These are phyloP conservation scores for Fusarium concolor DNA, from an alignment of 2,329 filamentous ascomycete species.

Conservation along the genomic window DNA sequence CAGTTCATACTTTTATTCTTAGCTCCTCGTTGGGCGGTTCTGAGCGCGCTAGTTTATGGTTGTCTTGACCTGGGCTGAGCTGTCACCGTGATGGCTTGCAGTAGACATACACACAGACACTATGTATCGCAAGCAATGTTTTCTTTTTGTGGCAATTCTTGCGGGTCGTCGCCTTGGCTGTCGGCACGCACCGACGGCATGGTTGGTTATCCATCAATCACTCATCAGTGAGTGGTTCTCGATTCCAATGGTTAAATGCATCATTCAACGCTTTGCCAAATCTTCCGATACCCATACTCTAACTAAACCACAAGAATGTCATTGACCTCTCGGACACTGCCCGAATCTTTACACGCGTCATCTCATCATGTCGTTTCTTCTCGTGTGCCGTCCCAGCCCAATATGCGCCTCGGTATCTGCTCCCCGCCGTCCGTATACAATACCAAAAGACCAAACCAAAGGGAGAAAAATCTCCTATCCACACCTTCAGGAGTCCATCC, in stretches of 20 bases:
- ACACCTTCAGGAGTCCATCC: conserved; percentile 11
- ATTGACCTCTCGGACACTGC: conserved; percentile 32
- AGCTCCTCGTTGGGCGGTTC: conserved; percentile 15
- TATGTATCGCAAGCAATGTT: background rate
- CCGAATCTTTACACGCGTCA: conserved; percentile 30
- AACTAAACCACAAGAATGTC: background rate
- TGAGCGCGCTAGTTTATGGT: conserved; percentile 34
- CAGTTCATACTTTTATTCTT: background rate
- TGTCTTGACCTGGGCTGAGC: conserved; percentile 32
- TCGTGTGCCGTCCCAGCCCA: conserved; percentile 1
- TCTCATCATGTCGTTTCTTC: conserved; percentile 14
- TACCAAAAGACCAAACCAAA: conserved; percentile 11
- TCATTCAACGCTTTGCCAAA: conserved; percentile 14
- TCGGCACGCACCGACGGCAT: conserved; percentile 14
- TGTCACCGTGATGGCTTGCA: conserved; percentile 11
- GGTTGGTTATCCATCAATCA: background rate
- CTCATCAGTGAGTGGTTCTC: background rate
- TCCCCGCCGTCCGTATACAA: conserved; percentile 1
- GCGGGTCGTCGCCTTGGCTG: conserved; percentile 12
- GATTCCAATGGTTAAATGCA: conserved; percentile 1
- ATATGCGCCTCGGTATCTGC: conserved; percentile 39
- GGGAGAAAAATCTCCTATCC: conserved; percentile 4
- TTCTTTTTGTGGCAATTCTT: conserved; percentile 20
- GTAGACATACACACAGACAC: conserved; percentile 9
- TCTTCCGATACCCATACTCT: background rate